Evolutionary conservation across 208 protist species (phyloP).

Genomic region (Leptomonas pyrrhocoris): DNA sequence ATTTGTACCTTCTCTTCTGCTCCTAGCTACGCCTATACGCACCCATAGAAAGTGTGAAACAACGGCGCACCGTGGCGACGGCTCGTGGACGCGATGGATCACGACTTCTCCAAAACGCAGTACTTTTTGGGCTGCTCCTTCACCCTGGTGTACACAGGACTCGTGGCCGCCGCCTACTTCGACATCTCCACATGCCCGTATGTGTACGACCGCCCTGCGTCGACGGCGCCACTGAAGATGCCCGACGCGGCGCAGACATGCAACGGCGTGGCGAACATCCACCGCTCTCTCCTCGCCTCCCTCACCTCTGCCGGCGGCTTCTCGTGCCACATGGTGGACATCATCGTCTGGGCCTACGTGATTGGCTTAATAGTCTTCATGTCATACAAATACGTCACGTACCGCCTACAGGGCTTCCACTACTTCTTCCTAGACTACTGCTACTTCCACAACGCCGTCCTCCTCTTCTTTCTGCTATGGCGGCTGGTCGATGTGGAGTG

Average conservation of each 20-base stretch:
- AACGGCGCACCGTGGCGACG: not conserved
- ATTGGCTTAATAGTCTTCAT: constrained; percentile 52
- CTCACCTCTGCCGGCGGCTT: constrained; percentile 38
- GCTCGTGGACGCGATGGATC: constrained; percentile 33
- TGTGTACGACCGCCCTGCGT: constrained; percentile 36
- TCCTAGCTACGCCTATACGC: not conserved
- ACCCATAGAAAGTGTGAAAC: not conserved
- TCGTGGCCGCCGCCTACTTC: constrained; percentile 60
- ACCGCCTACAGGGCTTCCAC: constrained; percentile 57
- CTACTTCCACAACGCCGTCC: constrained; percentile 70
- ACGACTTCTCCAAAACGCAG: constrained; percentile 56
- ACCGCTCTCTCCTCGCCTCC: constrained; percentile 33
- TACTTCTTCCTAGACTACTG: constrained; percentile 82
- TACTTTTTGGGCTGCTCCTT: constrained; percentile 66
- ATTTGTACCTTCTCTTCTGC: not conserved
- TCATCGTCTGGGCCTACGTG: constrained; percentile 73
- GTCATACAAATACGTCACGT: constrained; percentile 62
- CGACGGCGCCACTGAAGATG: constrained; percentile 16
- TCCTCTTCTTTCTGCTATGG: constrained; percentile 62
- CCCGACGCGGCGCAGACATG: constrained; percentile 6
- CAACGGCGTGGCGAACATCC: constrained; percentile 19
- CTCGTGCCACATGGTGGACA: constrained; percentile 66
- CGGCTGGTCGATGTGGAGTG: constrained; percentile 60
- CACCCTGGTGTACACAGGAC: constrained; percentile 52
- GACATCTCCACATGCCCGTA: constrained; percentile 72